Base-by-base conservation (phyloP, 1,284 basidiomycete genomes). In the Irpex sp. region DNA sequence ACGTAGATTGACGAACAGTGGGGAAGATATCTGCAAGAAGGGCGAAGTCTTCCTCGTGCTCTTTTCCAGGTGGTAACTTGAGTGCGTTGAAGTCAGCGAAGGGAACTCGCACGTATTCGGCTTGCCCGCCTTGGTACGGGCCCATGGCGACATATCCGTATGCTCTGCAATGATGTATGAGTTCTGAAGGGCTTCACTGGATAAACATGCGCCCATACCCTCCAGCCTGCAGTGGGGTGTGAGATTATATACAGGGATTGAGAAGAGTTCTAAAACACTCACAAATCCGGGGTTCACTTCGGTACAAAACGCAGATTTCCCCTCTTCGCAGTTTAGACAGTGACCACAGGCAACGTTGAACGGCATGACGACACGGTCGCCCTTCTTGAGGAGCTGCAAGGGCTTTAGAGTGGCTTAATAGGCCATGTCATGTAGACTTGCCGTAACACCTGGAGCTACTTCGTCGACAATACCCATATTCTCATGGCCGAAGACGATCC, bases 341-440 rank as follows among this genome's bases (percentile, higher is more conserved):
- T 81, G 78, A 8, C 83, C 83, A 64, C 83, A 84, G 0, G 81
- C 81, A 17, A 85, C 82, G 61, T 84, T 85, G 75, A 84, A 84
- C 0, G 82, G 83, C 77, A 84, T 82, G 17, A 84, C 82, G 34
- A 83, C 81, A 36, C 82, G 77, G 65, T 84, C 82, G 17, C 81
- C 82, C 65, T 79, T 80, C 72, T 81, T 80, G 44, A 84, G 69
- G 5, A 80, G 71, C 80, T 82, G 60, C 1, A 57, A 31, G 44
- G 7, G 3, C 15, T 49, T 60, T 26, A 26, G 59, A 15, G 51
- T 13, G 19, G 38, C 8, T 19, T 15, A 26, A 13, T 19, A 36
- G 40, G 4, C 5, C 38, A 19, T 37, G 7, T 17, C 31, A 15
- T 59, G 11, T 1, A 69, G 21, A 26, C 77, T 59, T 57, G 80